These are phyloP conservation scores for Capillidium rhysosporum DNA, from an alignment of 371 early-diverging fungal genomes.

Conservation along the genomic window DNA sequence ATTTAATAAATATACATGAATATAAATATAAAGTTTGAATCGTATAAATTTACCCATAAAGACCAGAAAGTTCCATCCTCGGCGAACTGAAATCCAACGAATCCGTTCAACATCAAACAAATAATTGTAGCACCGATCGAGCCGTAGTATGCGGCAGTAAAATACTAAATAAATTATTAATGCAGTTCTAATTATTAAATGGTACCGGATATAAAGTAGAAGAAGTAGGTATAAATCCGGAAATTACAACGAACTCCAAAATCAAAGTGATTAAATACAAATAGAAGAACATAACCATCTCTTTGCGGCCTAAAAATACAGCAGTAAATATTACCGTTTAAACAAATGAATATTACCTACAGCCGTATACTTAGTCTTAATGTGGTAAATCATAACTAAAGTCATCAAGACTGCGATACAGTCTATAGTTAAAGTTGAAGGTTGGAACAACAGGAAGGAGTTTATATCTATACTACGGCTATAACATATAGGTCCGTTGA, in stretches of 20 bases:
- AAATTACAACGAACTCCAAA: constrained; percentile 54
- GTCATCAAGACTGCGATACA: constrained; percentile 74
- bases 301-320: constrained; percentile 45
- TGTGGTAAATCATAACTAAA: constrained; percentile 75
- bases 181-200: constrained; percentile 4
- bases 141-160: constrained; percentile 52
- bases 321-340: background rate
- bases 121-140: constrained; percentile 52
- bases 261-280: constrained; percentile 45
- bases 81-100: constrained; percentile 77
- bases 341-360: constrained; percentile 34
- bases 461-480: constrained; percentile 70
- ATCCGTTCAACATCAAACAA: constrained; percentile 71
- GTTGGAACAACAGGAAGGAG: constrained; percentile 68
- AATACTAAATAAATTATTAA: constrained; percentile 20
- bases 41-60: constrained; percentile 20
- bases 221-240: constrained; percentile 61
- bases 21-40: background rate
- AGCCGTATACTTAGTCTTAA: constrained; percentile 80
- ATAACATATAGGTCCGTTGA: constrained; percentile 65
- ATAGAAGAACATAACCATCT: constrained; percentile 81
- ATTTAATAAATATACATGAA: constrained; percentile 9
- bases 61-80: constrained; percentile 74
- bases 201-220: constrained; percentile 44
- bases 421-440: constrained; percentile 59